Percentiles rank a stretch among this genome's conserved stretches.
Conservation (phyloP, 768 basidiomycete genomes). For the Suillus tomentosus region DNA sequence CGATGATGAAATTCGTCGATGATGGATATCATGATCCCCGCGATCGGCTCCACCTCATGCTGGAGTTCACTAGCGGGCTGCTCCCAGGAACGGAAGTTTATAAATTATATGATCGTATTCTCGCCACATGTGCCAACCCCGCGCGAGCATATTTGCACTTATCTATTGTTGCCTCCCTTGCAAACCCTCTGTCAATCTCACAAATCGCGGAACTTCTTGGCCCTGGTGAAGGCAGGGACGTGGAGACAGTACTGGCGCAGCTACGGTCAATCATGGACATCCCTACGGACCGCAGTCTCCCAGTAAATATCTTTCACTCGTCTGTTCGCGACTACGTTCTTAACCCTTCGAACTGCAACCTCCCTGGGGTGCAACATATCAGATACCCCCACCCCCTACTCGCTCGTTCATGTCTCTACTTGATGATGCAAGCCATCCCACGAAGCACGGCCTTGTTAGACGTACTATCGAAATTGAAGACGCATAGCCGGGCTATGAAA, state of each 20-base stretch:
- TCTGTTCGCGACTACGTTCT: background rate
- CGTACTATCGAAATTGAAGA: background rate
- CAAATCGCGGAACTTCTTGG: background rate
- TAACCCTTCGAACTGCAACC: background rate
- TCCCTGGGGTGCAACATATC: background rate
- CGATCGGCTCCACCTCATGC: background rate
- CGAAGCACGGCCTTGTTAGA: background rate
- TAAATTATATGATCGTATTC: background rate
- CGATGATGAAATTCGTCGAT: background rate
- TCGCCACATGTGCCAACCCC: background rate
- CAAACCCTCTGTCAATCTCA: background rate
- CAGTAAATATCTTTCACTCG: background rate
- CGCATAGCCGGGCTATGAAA: background rate
- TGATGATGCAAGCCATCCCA: background rate
- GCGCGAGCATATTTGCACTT: background rate
- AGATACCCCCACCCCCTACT: background rate
- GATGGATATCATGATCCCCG: background rate
- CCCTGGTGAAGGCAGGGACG: background rate
- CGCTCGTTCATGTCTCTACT: background rate
- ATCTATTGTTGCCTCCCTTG: background rate
- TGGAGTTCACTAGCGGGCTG: background rate
- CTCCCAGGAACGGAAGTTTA: constrained; percentile 1
- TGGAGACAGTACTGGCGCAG: background rate
- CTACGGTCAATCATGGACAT: background rate
- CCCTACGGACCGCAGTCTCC: background rate